A percentile compares a stretch with the other conserved stretches of the same genome.
These are phyloP conservation scores for Cystofilobasidium ferigula DNA, from an alignment of 768 basidiomycete genomes.

Conservation along the genomic window DNA sequence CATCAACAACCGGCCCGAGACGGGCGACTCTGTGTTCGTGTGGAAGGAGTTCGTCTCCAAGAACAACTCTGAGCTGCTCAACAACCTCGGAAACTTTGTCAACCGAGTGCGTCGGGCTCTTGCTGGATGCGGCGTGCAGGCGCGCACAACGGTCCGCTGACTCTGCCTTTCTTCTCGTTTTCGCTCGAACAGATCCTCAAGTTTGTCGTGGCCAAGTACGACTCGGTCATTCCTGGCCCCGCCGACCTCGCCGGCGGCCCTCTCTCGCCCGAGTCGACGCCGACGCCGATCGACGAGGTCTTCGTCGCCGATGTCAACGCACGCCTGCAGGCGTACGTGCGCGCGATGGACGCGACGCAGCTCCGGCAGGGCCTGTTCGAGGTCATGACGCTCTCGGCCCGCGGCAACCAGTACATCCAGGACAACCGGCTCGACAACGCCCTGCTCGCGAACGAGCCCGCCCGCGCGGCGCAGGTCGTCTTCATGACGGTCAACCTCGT, in stretches of 20 bases:
- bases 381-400: constrained; percentile 76
- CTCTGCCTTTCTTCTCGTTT: background rate
- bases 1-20: constrained; percentile 83
- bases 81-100: constrained; percentile 97
- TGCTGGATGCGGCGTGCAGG: background rate
- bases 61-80: constrained; percentile 84
- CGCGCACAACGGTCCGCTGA: too few relatives aligned
- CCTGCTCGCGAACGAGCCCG: constrained; percentile 65
- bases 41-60: constrained; percentile 88
- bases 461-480: constrained; percentile 79
- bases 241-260: constrained; percentile 58
- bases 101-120: constrained; percentile 49
- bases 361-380: constrained; percentile 74
- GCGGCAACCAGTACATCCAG: constrained; percentile 91
- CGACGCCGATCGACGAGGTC: constrained; percentile 46
- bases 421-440: constrained; percentile 82
- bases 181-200: constrained; percentile 49
- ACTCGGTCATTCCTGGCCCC: constrained; percentile 67
- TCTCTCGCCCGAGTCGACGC: constrained; percentile 45
- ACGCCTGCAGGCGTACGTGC: constrained; percentile 65
- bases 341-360: constrained; percentile 83
- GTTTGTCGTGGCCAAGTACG: constrained; percentile 77
- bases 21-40: constrained; percentile 86
- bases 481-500: constrained; percentile 84
- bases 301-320: constrained; percentile 72